Evolutionary conservation across 2,329 filamentous ascomycete genomes (phyloP).

Genomic region (Basipetospora chlamydospora): DNA sequence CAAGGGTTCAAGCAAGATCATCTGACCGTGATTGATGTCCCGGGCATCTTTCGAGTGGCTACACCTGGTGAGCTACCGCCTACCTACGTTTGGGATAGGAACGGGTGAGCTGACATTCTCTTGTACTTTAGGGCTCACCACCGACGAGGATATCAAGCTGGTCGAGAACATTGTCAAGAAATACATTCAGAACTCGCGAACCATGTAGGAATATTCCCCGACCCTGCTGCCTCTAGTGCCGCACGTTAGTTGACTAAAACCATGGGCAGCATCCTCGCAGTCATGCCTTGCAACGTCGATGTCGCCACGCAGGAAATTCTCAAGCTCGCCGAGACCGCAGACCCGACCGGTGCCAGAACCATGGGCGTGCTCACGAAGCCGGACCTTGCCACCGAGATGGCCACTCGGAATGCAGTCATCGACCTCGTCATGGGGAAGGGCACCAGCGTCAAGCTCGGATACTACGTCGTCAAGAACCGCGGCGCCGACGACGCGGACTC

Average conservation of each 20-base stretch:
- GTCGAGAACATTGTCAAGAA: constrained; percentile 31
- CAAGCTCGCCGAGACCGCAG: constrained; percentile 19
- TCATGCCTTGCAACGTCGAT: constrained; percentile 25
- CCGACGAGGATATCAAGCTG: constrained; percentile 26
- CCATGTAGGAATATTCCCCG: no score
- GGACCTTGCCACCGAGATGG: constrained; percentile 33
- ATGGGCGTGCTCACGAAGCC: constrained; percentile 43
- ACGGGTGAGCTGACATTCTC: constrained; percentile 4
- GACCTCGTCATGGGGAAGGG: constrained; percentile 26
- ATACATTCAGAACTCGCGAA: constrained; percentile 30
- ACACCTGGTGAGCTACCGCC: constrained; percentile 17
- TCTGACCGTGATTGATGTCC: constrained; percentile 39
- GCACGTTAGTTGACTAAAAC: no score
- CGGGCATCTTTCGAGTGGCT: constrained; percentile 32
- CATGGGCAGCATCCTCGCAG: constrained; percentile 24
- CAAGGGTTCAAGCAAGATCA: constrained; percentile 20
- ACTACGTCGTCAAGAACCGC: constrained; percentile 33
- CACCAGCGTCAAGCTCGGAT: constrained; percentile 28
- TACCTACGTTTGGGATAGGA: background rate
- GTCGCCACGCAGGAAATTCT: constrained; percentile 27
- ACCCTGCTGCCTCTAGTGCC: no score
- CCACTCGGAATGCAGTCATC: constrained; percentile 21
- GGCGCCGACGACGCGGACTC: constrained; percentile 24
- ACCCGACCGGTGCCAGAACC: constrained; percentile 25
- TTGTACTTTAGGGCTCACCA: constrained; percentile 21